These are phyloP conservation scores for Wickerhamomyces bisporus DNA, from an alignment of 805 yeast species.

Conservation along the genomic window DNA sequence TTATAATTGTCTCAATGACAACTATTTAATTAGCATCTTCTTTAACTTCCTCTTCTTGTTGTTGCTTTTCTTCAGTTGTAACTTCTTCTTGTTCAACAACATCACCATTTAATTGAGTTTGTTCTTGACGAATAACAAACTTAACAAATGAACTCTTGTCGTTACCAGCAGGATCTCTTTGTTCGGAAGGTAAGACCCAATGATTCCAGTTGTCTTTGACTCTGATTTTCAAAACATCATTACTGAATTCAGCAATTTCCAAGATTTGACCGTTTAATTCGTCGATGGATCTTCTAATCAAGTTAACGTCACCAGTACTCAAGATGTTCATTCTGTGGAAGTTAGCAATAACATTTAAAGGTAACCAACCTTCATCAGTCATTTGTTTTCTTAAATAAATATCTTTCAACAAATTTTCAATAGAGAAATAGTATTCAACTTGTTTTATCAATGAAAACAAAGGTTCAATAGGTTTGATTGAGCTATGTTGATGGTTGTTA, in stretches of 20 bases:
- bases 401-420: slow-evolving; percentile 84
- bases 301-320: slow-evolving; percentile 46
- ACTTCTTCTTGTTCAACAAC: neutral
- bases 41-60: no score
- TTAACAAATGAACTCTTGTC: slow-evolving; percentile 32
- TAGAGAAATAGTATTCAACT: slow-evolving; percentile 85
- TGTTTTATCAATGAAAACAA: slow-evolving; percentile 37
- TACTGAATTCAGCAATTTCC: slow-evolving; percentile 32
- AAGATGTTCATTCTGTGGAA: slow-evolving; percentile 74
- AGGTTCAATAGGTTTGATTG: slow-evolving; percentile 16
- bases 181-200: slow-evolving; percentile 62
- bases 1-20: neutral
- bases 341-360: slow-evolving; percentile 53
- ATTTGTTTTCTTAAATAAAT: slow-evolving; percentile 75
- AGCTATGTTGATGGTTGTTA: slow-evolving; percentile 6
- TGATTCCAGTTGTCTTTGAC: slow-evolving; percentile 50
- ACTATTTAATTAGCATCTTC: neutral
- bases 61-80: no score
- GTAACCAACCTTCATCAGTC: slow-evolving; percentile 72
- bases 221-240: slow-evolving; percentile 53
- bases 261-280: slow-evolving; percentile 30
- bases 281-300: slow-evolving; percentile 56
- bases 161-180: slow-evolving; percentile 41
- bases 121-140: slow-evolving; percentile 4
- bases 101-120: no score